Base-by-base conservation (phyloP, 1,284 basidiomycete species). In the Trametes pubescens region DNA sequence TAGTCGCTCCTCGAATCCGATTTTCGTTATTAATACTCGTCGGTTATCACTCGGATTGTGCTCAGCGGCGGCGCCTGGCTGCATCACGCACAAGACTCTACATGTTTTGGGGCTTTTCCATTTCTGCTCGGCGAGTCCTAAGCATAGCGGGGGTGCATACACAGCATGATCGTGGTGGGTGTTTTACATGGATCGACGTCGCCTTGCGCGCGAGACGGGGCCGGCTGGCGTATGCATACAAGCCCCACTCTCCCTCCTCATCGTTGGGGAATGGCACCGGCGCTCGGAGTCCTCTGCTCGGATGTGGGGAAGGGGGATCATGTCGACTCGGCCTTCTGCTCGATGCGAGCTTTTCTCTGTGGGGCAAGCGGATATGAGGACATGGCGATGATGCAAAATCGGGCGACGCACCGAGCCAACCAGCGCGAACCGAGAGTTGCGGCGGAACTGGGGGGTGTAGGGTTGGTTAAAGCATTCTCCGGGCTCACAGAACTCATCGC, bases 391-490 rank as follows among this genome's bases (percentile, higher is more conserved):
- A 11, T 26, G 21, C 40, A 26, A 49, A 13, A 21, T n/a, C 43
- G 68, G 60, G 56, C 49, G 61, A 84, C 90, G 76, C 77, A 94
- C 93, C 61, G 93, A 92, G 72, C 94, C 94, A 72, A 81, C 79
- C 64, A 91, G 86, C 66, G 94, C 92, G 79, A 86, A 87, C 69
- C 87, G 86, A 68, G 92, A 86, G 80, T 96, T 96, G 76, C 92
- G 90, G 77, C 93, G 90, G 87, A 95, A 95, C 93, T 93, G 49
- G 53, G 54, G 34, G 4, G n/a, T 66, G 64, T 46, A 64, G 16
- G 37, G 51, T 67, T 34, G 60, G 58, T 57, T 43, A 59, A 53
- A 46, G 43, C 32, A 52, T 52, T 37, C 53, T 43, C 24, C 44
- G 43, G 37, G 37, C 35, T 62, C 43, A 51, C 26, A 46, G 13